Percentiles rank a stretch among this genome's conserved stretches.
Conservation (phyloP, 2,329 filamentous ascomycete genomes). For the Nigrospora osmanthi region DNA sequence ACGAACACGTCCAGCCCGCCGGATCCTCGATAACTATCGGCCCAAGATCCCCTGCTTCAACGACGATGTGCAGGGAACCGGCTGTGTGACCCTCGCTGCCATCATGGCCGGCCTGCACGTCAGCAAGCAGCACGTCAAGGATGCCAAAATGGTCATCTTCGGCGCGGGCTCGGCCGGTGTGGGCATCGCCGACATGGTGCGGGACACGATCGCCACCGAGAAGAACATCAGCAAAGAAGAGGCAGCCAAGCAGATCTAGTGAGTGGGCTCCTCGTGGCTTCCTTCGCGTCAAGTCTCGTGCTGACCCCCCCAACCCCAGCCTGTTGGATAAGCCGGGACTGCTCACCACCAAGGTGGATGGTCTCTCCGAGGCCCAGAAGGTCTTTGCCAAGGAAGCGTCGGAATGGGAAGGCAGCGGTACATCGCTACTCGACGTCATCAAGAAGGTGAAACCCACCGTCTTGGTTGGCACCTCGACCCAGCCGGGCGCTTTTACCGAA, state of each 20-base stretch:
- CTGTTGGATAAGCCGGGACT: constrained; percentile 77
- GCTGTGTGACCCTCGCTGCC: constrained; percentile 77
- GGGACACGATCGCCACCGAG: constrained; percentile 69
- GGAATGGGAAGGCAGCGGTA: constrained; percentile 53
- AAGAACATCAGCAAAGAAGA: constrained; percentile 60
- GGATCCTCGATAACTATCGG: constrained; percentile 69
- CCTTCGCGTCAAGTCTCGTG: constrained; percentile 1
- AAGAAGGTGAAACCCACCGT: constrained; percentile 69
- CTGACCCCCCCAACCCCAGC: constrained; percentile 32
- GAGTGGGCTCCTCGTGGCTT: constrained; percentile 11
- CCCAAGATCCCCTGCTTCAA: constrained; percentile 77
- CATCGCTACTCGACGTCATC: constrained; percentile 58
- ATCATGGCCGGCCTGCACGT: constrained; percentile 71
- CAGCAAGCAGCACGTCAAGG: constrained; percentile 54
- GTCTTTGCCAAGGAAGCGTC: constrained; percentile 56
- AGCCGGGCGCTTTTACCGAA: constrained; percentile 68
- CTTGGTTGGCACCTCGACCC: constrained; percentile 76
- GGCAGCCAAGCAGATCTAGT: constrained; percentile 76
- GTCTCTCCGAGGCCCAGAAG: constrained; percentile 59
- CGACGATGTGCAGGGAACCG: constrained; percentile 84
- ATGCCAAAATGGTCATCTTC: constrained; percentile 68
- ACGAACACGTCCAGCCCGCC: constrained; percentile 40
- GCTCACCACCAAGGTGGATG: constrained; percentile 53
- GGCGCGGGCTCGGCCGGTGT: constrained; percentile 76
- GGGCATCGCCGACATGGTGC: constrained; percentile 78